Evolutionary conservation across 2,329 filamentous ascomycete genomes (phyloP), one percentile per base, ranked within the genome.

Genomic region (Bipolaris victoriae): DNA sequence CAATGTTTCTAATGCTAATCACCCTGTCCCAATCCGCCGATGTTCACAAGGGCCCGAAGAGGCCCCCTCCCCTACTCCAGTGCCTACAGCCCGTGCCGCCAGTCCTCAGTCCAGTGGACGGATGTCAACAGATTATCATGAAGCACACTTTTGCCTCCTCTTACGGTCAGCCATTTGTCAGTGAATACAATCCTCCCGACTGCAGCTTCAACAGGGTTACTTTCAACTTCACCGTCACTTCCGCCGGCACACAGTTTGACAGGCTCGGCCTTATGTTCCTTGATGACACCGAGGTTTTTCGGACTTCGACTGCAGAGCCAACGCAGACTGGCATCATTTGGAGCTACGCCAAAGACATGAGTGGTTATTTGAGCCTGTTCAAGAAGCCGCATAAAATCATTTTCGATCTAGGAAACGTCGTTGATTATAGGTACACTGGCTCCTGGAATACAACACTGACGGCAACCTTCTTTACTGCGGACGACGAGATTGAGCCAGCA

Each of bases 241-340:
- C 88, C 9, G 79, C 81, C 60, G 91, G 91, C 1, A 83, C 85
- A 3, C 91, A 96, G 66, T 93, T 85, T 74, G 91, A 96, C 72
- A 84, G 91, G 37, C 81, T 94, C 7, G 91, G 86, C 3, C 75
- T 89, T 31, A 88, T 95, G 83, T 95, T 88, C 67, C 80, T 95
- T 36, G 86, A 86, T 39, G 89, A 94, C 72, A 86, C 85, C 9
- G 91, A 96, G 72, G 83, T 96, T n/a, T 95, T 90, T 81, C 83
- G 91, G 22, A 93, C 90, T 1, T 92, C 90, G 5, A 96, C 91
- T 1, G 90, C 91, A 3, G 90, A 96, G 77, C 90, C 91, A 1
- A 91, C 86, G 0, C 63, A 78, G 4, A 82, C 82, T 20, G 91
- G 90, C 6, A 92, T 95, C 60, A 78, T 83, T 43, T 94, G 90